Base-by-base conservation (phyloP, 2,329 filamentous ascomycete genomes). In the Penicillium sp. region DNA sequence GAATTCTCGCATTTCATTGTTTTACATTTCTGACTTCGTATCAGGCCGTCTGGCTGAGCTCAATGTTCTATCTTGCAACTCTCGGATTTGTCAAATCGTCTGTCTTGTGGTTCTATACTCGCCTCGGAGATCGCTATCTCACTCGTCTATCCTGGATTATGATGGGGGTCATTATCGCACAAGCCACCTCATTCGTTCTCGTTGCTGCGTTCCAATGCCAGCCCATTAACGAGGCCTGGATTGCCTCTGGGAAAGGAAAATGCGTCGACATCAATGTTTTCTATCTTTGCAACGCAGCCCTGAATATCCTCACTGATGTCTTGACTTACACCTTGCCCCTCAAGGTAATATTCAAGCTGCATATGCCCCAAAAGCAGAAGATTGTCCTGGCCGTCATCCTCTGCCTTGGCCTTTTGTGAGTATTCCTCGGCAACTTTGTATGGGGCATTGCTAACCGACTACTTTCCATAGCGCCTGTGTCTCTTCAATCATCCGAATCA, bases 271-370 rank as follows among this genome's bases (percentile, higher is more conserved):
- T 85, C 56, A 75, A 79, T 2, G 70, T 72, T 0, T 80, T 83
- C 47, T 75, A 84, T 27, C 74, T 82, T 29, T 76, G 76, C 34
- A 76, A 84, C 34, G 82, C 83, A 2, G 78, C 81, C 27, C 76
- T 84, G 58, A 86, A 86, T 67, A 84, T 84, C 43, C 62, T 80
- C 40, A 84, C 82, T 7, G 83, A 87, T 66, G 76, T 86, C 40
- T 64, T 80, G 10, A 76, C 81, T n/a, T 79, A 81, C 34, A 63
- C 79, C 0, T 69, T 84, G 3, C 81, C 81, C 1, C 76, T 83
- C 42, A 73, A 73, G 19, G 77, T 76, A 3, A 72, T 81, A 8
- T 69, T 76, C 59, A 67, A 70, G 14, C 65, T 81, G 1, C 74
- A 79, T 46, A 69, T 84, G 35, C 77, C 79, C 1, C 58, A 61